Evolutionary conservation across 2,329 filamentous ascomycete species (phyloP).

Genomic region (Fusarium sp.): DNA sequence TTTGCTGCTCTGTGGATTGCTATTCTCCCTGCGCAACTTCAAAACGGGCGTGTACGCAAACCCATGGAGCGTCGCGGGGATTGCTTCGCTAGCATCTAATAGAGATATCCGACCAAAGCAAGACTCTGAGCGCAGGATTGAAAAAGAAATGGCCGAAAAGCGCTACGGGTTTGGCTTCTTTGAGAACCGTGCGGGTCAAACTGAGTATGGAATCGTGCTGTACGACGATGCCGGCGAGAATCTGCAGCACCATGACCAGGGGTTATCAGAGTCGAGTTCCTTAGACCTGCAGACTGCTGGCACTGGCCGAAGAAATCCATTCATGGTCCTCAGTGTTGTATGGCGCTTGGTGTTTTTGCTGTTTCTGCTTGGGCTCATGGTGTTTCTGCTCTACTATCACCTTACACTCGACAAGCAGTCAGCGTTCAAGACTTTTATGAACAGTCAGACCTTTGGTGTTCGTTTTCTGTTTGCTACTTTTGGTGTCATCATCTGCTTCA

Average conservation of each 20-base stretch:
- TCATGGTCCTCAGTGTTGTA: slow-evolving; percentile 51
- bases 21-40: slow-evolving; percentile 39
- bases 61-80: slow-evolving; percentile 49
- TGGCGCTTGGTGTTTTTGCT: slow-evolving; percentile 52
- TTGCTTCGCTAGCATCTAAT: slow-evolving; percentile 43
- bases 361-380: slow-evolving; percentile 51
- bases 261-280: slow-evolving; percentile 36
- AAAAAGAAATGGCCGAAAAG: slow-evolving; percentile 43
- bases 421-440: slow-evolving; percentile 54
- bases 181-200: slow-evolving; percentile 30
- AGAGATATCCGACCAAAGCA: slow-evolving; percentile 36
- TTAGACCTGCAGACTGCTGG: slow-evolving; percentile 16
- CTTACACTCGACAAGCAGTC: slow-evolving; percentile 46
- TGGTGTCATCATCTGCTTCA: slow-evolving; percentile 56
- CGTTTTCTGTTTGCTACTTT: slow-evolving; percentile 57
- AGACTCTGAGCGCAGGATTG: slow-evolving; percentile 38
- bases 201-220: slow-evolving; percentile 44
- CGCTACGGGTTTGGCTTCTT: slow-evolving; percentile 44
- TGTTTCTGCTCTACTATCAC: slow-evolving; percentile 55
- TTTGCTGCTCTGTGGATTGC: slow-evolving; percentile 33
- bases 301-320: slow-evolving; percentile 44
- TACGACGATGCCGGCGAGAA: slow-evolving; percentile 35
- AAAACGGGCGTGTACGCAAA: slow-evolving; percentile 45
- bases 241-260: slow-evolving; percentile 11
- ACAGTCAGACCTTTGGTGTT: slow-evolving; percentile 56